phyloP scores from a whole-genome alignment of 2,329 filamentous ascomycete genomes.

The Xylariales sp. region DNA sequence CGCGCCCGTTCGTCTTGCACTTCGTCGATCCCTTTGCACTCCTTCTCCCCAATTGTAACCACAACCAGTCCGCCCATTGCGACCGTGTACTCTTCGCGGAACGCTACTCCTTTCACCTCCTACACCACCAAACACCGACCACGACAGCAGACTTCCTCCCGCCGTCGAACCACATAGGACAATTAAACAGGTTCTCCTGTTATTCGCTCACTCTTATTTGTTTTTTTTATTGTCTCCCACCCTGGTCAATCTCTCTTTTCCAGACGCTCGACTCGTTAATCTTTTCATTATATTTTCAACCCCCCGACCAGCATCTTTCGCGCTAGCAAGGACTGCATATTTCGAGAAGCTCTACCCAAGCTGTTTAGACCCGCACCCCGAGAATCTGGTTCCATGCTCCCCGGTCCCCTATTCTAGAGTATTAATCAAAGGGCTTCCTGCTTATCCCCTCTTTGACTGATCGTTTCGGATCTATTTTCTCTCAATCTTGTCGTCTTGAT shows the following conservation, averaged over 20 bases:
- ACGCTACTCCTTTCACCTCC: not conserved
- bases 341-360: conserved; percentile 27
- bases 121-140: not conserved
- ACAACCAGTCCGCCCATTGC: conserved; percentile 1
- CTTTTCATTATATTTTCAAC: conserved; percentile 25
- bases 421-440: conserved; percentile 16
- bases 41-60: not conserved
- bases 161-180: not conserved
- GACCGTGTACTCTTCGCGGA: not conserved
- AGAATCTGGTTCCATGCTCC: conserved; percentile 25
- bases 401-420: conserved; percentile 24
- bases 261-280: conserved; percentile 14
- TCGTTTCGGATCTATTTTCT: conserved; percentile 7
- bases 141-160: not conserved
- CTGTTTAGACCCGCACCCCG: conserved; percentile 27
- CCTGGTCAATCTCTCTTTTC: not conserved
- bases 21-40: not conserved
- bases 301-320: conserved; percentile 21
- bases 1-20: conserved; percentile 3
- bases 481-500: too few species aligned
- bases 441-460: conserved; percentile 14
- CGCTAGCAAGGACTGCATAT: conserved; percentile 27
- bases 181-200: too few species aligned
- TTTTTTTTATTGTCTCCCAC: not conserved
- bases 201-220: too few species aligned